Evolutionary conservation across 2,329 filamentous ascomycete genomes (phyloP).

Genomic region (Aureobasidium subglaciale): DNA sequence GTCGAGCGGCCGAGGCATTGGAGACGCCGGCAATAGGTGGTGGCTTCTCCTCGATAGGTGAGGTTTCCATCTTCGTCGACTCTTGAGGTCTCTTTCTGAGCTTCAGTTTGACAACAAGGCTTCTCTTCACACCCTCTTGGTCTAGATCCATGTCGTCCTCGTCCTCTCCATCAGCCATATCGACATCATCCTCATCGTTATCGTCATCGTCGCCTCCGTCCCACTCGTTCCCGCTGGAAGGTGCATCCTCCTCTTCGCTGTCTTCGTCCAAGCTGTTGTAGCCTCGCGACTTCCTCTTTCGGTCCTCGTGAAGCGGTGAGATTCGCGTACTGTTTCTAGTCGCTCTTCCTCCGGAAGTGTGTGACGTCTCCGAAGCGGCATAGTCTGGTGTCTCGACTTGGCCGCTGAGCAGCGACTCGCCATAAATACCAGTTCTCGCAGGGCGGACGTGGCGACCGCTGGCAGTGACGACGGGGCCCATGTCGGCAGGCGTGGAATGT

Average conservation of each 20-base stretch:
- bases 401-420: conserved; percentile 52
- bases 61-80: background rate
- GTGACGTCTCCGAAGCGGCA: conserved; percentile 37
- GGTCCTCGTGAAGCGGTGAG: conserved; percentile 25
- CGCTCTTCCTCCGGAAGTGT: conserved; percentile 39
- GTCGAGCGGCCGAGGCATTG: background rate
- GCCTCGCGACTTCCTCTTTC: conserved; percentile 42
- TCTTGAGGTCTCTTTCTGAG: conserved; percentile 15
- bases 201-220: conserved; percentile 65
- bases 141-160: conserved; percentile 45
- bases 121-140: conserved; percentile 34
- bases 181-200: conserved; percentile 47
- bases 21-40: background rate
- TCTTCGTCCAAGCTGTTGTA: conserved; percentile 57
- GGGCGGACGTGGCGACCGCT: conserved; percentile 80
- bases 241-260: conserved; percentile 60
- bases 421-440: conserved; percentile 56
- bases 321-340: conserved; percentile 24
- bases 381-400: conserved; percentile 40
- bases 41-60: background rate
- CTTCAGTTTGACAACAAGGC: conserved; percentile 66
- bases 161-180: conserved; percentile 34
- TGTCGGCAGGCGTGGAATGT: conserved; percentile 63
- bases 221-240: conserved; percentile 56
- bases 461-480: conserved; percentile 63